Evolutionary conservation across 352 stramenopile species (phyloP), one percentile per base, ranked within the genome.

Genomic region (Globisporangium lucens): DNA sequence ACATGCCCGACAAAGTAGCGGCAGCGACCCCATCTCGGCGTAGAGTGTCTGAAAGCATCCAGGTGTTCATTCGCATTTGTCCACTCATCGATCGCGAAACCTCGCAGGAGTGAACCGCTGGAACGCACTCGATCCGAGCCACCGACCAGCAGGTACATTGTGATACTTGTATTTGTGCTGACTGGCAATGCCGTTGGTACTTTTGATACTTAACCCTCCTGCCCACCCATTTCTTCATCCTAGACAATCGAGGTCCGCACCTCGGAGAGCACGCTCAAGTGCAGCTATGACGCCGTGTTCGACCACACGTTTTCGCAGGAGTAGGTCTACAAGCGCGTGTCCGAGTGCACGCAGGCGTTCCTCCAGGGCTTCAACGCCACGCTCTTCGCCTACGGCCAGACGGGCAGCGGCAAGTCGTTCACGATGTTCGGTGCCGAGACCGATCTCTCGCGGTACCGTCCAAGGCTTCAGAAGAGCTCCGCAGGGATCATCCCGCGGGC

Each of bases 401-500:
- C 88, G 1, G 88, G 88, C 20, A 93, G 81, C 63, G 88, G 88
- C 51, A 95, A 95, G 73, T 93, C 88, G 22, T 94, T 92, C 66
- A 95, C 88, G 24, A 95, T 95, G 88, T 94, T 94, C 68, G 86
- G 87, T 12, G 83, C 73, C 60, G 85, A 95, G 71, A 77, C 74
- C 7, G 85, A 95, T 65, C 27, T 81, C 7, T 93, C 86, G 6
- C 76, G 86, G 10, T 94, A 85, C 56, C 82, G 82, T 10, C 86
- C 86, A 1, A 84, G 86, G 0, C 79, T 93, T n/a, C 78, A 89
- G 56, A 89, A 89, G 64, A 94, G 85, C 65, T 83, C 82, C n/a
- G 81, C 89, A 3, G 92, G 92, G 1, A 83, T 98, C 61, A 97
- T 97, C 57, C 92, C 92, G 5, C 75, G 91, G 24, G 91, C 90